Percentiles rank a stretch among this genome's conserved stretches.
Evolutionary conservation across 2,329 filamentous ascomycete species (phyloP).

Genomic region (Fonsecaea multimorphosa): DNA sequence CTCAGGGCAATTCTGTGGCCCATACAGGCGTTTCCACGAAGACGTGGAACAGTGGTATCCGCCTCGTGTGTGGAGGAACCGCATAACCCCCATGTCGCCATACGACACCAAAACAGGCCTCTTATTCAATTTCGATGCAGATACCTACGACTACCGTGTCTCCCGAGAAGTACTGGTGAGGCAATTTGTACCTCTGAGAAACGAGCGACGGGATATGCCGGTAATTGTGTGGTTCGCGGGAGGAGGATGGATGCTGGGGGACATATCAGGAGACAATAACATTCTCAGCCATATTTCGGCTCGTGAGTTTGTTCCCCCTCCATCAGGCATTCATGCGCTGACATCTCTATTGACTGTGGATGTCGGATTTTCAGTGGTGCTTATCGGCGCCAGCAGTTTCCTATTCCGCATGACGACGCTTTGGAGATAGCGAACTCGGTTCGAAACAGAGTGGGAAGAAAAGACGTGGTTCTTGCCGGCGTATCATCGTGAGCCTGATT

Average conservation of each 20-base stretch:
- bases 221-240: slow-evolving; percentile 4
- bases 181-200: background rate
- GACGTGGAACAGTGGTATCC: slow-evolving; percentile 1
- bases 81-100: background rate
- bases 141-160: background rate
- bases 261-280: background rate
- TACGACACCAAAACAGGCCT: background rate
- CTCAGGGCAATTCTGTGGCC: background rate
- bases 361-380: slow-evolving; percentile 3
- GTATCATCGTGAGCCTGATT: background rate
- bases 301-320: background rate
- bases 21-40: background rate
- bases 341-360: background rate
- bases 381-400: background rate
- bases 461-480: background rate
- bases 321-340: background rate
- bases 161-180: background rate
- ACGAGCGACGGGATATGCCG: background rate
- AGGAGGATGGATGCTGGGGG: slow-evolving; percentile 5
- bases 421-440: background rate
- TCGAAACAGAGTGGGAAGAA: background rate
- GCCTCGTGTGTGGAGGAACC: slow-evolving; percentile 6
- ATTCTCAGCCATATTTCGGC: background rate
- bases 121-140: background rate
- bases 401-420: background rate